Conservation (phyloP, 139 green algal species). For the Penium margaritaceum region DNA sequence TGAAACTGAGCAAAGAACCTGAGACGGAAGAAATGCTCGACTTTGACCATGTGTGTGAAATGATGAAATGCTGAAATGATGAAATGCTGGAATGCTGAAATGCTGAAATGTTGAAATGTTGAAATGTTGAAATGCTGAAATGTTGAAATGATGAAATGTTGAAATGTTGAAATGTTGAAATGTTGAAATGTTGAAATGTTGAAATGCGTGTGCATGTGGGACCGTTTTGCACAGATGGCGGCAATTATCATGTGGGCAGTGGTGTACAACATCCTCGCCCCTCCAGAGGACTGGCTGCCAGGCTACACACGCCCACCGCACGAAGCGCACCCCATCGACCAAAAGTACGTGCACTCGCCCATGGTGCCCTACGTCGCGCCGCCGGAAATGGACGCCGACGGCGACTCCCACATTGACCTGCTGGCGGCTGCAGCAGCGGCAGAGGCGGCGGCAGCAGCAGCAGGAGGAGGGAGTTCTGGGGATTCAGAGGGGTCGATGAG, state of each 20-base stretch:
- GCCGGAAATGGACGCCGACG: not conserved
- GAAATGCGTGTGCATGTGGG: no score
- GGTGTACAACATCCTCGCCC: conserved; percentile 30
- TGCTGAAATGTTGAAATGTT: no score
- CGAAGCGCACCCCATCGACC: not conserved
- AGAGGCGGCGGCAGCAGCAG: not conserved
- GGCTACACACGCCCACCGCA: not conserved
- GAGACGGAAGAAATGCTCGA: no score
- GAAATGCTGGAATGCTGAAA: no score
- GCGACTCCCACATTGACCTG: not conserved
- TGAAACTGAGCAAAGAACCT: no score
- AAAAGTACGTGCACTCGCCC: conserved; percentile 12
- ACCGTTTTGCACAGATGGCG: conserved; percentile 22
- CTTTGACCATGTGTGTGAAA: no score
- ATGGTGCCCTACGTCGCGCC: not conserved
- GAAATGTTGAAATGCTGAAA: no score
- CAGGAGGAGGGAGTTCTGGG: not conserved
- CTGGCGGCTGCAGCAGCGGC: not conserved
- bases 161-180: no score
- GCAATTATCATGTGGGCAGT: conserved; percentile 35
- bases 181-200: no score
- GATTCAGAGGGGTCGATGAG: not conserved
- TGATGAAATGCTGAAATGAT: no score
- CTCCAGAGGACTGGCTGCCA: conserved; percentile 25
- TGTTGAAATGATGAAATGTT: no score